Conservation (phyloP, 805 yeast species). For the Wickerhamomyces queroliae region DNA sequence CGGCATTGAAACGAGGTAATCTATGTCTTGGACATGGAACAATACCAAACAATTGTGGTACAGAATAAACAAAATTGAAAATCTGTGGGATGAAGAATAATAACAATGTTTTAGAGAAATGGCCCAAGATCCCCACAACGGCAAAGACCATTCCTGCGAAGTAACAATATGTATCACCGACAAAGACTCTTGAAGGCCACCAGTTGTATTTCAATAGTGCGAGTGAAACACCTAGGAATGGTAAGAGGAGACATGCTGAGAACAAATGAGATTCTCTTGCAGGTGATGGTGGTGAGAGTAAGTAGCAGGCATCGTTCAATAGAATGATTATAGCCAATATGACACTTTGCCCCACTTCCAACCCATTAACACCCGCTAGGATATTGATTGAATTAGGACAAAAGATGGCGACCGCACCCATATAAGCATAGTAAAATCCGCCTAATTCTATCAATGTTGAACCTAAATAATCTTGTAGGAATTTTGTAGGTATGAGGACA, state of each 20-base stretch:
- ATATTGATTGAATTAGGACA: constrained; percentile 96
- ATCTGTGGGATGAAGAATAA: constrained; percentile 88
- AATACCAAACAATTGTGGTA: constrained; percentile 84
- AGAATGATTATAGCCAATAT: constrained; percentile 68
- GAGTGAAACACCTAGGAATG: constrained; percentile 79
- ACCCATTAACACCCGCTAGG: constrained; percentile 92
- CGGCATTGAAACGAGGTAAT: constrained; percentile 67
- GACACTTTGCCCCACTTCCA: constrained; percentile 93
- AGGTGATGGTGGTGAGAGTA: constrained; percentile 42
- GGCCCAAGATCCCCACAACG: constrained; percentile 92
- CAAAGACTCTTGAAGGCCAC: constrained; percentile 91
- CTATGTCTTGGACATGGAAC: constrained; percentile 97
- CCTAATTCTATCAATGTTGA: constrained; percentile 64
- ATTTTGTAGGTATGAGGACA: constrained; percentile 67
- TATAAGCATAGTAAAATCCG: constrained; percentile 72
- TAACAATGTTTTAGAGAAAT: constrained; percentile 88
- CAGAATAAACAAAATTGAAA: constrained; percentile 80
- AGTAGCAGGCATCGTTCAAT: constrained; percentile 71
- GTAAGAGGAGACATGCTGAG: constrained; percentile 73
- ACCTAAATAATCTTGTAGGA: constrained; percentile 38
- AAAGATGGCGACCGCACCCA: constrained; percentile 88
- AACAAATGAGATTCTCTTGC: constrained; percentile 81
- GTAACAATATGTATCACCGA: constrained; percentile 97
- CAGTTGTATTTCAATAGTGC: constrained; percentile 76
- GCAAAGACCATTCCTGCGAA: constrained; percentile 99